Evolutionary conservation across 2,329 filamentous ascomycete genomes (phyloP), one percentile per base, ranked within the genome.

Genomic region (Cadophora gregata): DNA sequence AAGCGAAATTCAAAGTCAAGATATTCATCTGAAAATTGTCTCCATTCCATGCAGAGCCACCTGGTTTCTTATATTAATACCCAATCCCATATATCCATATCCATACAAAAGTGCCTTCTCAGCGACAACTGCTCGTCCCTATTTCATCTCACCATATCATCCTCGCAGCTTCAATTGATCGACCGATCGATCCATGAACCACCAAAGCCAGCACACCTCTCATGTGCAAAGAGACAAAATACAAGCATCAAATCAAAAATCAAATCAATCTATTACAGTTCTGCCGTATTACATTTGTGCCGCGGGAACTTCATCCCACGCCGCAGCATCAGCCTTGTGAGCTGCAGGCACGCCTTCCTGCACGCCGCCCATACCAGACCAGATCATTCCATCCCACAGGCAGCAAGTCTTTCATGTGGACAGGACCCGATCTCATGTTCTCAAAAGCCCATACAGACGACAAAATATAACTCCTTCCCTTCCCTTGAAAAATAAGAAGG

Each of bases 251-350:
- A 69, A 68, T 65, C 60, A 62, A 69, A 65, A 69, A 67, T 67
- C 62, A 62, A 69, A 71, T 64, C 69, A 71, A 70, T 76, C 72
- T 75, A 75, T 72, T 74, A 75, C 72, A 62, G 24, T 60, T n/a
- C n/a, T n/a, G n/a, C n/a, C n/a, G n/a, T 75, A 75, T 72, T 74
- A 75, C 72, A 62, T 14, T 60, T 60, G 24, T 62, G 47, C 60
- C 19, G n/a, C 48, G 60, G 45, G 55, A 33, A 24, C 21, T 19
- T 58, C 47, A 47, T 47, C 42, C 42, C 42, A 21, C 42, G 19
- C 27, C 14, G 53, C 21, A 4, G n/a, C 47, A 64, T 47, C 42
- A 59, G 55, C 55, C 65, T 65, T 70, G 69, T 66, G 47, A 27
- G n/a, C 47, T 42, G 31, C 31, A 33, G 3, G 36, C 6, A 42